Conservation (phyloP, 2,329 filamentous ascomycete genomes). For the Lecanoromycetidae sp. region DNA sequence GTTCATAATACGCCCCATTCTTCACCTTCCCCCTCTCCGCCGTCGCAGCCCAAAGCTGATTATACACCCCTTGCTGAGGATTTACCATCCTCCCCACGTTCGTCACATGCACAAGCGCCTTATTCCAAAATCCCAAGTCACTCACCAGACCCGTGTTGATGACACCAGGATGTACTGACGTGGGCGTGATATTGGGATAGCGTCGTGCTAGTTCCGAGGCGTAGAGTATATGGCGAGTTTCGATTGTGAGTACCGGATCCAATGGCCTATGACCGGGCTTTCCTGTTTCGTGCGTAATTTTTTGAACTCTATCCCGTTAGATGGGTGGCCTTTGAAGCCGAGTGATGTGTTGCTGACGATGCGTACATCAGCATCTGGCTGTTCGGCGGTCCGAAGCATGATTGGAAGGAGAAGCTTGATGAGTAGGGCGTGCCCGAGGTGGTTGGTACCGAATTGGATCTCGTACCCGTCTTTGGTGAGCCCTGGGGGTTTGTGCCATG, state of each 20-base stretch:
- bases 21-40: background rate
- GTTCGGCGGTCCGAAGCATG: conserved; percentile 29
- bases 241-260: conserved; percentile 35
- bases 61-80: conserved; percentile 9
- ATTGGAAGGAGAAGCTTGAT: conserved; percentile 35
- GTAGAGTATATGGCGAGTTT: conserved; percentile 40
- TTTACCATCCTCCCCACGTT: background rate
- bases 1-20: conserved; percentile 3
- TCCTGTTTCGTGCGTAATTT: conserved; percentile 1
- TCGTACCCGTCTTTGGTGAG: conserved; percentile 39
- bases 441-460: conserved; percentile 39
- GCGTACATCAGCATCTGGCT: conserved; percentile 31
- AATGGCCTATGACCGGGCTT: conserved; percentile 18
- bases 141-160: conserved; percentile 32
- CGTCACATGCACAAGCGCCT: background rate
- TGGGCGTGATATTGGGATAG: conserved; percentile 34
- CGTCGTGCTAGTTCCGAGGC: conserved; percentile 30
- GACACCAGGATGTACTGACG: conserved; percentile 39
- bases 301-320: conserved; percentile 24
- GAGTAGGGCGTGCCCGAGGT: conserved; percentile 38
- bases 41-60: conserved; percentile 5
- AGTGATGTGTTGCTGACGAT: conserved; percentile 28
- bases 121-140: background rate
- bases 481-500: conserved; percentile 28
- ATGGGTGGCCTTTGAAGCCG: conserved; percentile 2